These are phyloP conservation scores for Pecoramyces ruminantium DNA, from an alignment of 192 early-diverging fungal species.

Conservation along the genomic window DNA sequence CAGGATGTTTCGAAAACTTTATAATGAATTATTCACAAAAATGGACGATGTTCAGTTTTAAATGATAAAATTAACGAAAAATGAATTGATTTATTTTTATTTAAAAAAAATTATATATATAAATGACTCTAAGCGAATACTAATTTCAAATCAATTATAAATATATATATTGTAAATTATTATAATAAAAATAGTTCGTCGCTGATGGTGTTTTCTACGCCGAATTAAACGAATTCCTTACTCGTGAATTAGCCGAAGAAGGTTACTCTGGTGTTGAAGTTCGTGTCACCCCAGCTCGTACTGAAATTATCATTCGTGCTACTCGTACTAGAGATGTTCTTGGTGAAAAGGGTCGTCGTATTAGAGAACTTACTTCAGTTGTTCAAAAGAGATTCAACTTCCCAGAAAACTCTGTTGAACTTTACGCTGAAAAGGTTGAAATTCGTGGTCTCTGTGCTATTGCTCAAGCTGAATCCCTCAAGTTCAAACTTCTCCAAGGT, in stretches of 20 bases:
- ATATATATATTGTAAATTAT: too few species aligned
- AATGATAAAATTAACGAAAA: too few species aligned
- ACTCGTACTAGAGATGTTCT: conserved; percentile 96
- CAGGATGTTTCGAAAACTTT: too few species aligned
- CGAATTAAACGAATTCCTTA: conserved; percentile 99
- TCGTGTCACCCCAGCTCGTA: conserved; percentile 95
- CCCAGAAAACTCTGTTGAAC: conserved; percentile 92
- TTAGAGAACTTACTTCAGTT: conserved; percentile 91
- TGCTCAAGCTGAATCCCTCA: conserved; percentile 96
- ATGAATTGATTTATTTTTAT: too few species aligned
- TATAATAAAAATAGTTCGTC: conserved; percentile 67
- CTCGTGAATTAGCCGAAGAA: conserved; percentile 88
- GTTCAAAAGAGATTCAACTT: conserved; percentile 99
- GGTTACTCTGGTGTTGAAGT: conserved; percentile 99
- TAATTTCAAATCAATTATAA: too few species aligned
- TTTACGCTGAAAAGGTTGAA: conserved; percentile 94
- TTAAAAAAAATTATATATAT: too few species aligned
- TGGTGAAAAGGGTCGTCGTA: conserved; percentile 95
- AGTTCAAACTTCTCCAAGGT: conserved; percentile 93
- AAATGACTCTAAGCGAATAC: too few species aligned
- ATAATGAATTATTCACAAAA: too few species aligned
- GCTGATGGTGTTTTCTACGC: conserved; percentile 99
- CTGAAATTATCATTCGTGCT: conserved; percentile 98
- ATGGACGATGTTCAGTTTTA: too few species aligned
- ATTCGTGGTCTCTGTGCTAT: conserved; percentile 95